Percentiles rank a stretch among this genome's conserved stretches.
Evolutionary conservation across 2,329 filamentous ascomycete genomes (phyloP).

Genomic region (Aspergillus japonicus): DNA sequence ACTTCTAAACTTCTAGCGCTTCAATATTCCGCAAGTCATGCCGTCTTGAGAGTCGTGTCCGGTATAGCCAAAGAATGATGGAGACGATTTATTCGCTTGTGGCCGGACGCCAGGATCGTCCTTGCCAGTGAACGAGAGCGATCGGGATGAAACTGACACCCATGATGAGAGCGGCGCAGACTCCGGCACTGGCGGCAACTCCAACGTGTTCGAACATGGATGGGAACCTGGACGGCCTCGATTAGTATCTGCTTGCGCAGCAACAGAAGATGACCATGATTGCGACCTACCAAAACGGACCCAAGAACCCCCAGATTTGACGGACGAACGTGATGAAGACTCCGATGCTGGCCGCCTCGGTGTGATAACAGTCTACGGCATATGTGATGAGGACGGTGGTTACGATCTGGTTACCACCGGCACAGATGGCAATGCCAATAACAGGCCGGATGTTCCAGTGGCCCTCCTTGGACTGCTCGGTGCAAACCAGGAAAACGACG

Average conservation of each 20-base stretch:
- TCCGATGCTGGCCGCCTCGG: slow-evolving; percentile 58
- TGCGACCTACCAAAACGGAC: slow-evolving; percentile 38
- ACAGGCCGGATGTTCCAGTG: slow-evolving; percentile 59
- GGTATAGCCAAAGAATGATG: background rate
- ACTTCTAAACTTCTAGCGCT: background rate
- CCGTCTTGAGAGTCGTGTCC: background rate
- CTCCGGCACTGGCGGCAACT: slow-evolving; percentile 31
- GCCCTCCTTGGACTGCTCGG: slow-evolving; percentile 45
- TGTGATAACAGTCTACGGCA: slow-evolving; percentile 58
- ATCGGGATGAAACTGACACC: slow-evolving; percentile 34
- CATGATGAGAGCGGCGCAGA: slow-evolving; percentile 32
- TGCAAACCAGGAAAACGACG: slow-evolving; percentile 58
- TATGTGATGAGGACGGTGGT: slow-evolving; percentile 63
- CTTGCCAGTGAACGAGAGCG: slow-evolving; percentile 30
- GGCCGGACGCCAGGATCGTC: slow-evolving; percentile 24
- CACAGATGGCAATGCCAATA: slow-evolving; percentile 54
- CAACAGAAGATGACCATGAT: background rate
- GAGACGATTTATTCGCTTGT: slow-evolving; percentile 1
- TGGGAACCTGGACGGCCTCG: slow-evolving; percentile 28
- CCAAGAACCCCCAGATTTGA: slow-evolving; percentile 39
- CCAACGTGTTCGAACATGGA: slow-evolving; percentile 38
- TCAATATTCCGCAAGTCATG: background rate
- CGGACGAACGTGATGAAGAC: slow-evolving; percentile 62
- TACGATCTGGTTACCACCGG: slow-evolving; percentile 61
- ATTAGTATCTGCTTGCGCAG: slow-evolving; percentile 15